Base-by-base conservation (phyloP, 1,284 basidiomycete species). In the Wolfiporia cocos region DNA sequence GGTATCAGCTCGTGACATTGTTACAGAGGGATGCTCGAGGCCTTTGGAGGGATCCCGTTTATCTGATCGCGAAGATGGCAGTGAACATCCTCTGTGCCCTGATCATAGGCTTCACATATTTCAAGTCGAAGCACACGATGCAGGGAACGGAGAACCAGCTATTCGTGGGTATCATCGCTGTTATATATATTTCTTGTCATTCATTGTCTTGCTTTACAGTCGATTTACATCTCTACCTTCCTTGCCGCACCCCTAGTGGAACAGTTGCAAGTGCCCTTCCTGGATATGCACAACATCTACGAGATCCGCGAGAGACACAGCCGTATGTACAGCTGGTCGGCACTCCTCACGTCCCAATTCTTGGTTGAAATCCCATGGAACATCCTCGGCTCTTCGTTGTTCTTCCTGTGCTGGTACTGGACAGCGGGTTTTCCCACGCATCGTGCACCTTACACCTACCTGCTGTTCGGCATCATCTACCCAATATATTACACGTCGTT, bases 91-190 rank as follows among this genome's bases (percentile, higher is more conserved):
- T 69, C 5, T 66, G 67, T 2, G 77, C 75, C 7, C 63, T 86
- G 1, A 75, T 86, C 50, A 77, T 81, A 35, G 80, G 77, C 6
- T 78, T 79, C 48, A 74, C 76, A 0, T 79, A 90, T 68, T 92
- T 71, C 70, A 68, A 79, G 42, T 64, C 82, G 3, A 74, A 78
- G 39, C 66, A 77, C 37, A 72, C 73, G 2, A 70, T 81, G 31
- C 77, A 81, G 45, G 88, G 86, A 30, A 78, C 82, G 0, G 86
- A 91, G 57, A 86, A 87, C 61, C 86, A 90, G 62, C 72, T 92
- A 23, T 92, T 92, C 54, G 74, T 67, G 34, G 37, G 61, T 53
- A 5, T 6, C 14, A 9, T 24, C 22, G 5, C 30, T 34, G 9
- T n/a, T 4, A 15, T 19, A 12, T 34, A 34, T 9, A 15, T 15